Conservation (phyloP, 2,329 filamentous ascomycete genomes). For the Xylaria sp. region DNA sequence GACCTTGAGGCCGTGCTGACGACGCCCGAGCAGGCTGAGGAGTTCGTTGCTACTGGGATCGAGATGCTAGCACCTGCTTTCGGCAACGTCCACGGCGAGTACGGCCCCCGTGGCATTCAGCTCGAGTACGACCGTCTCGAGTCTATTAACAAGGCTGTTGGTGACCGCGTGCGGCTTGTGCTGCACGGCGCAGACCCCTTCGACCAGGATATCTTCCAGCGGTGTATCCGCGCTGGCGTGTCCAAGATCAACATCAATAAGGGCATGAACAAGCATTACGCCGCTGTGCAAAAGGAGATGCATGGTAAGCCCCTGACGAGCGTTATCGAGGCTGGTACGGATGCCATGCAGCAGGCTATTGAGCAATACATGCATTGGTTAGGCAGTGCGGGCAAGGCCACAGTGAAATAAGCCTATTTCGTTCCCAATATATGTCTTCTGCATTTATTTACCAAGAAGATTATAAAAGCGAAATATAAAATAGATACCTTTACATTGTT, state of each 20-base stretch:
- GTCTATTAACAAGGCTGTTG: slow-evolving; percentile 54
- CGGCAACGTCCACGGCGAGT: slow-evolving; percentile 75
- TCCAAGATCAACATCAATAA: slow-evolving; percentile 64
- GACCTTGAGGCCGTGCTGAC: slow-evolving; percentile 61
- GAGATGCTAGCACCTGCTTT: slow-evolving; percentile 75
- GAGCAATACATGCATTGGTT: slow-evolving; percentile 59
- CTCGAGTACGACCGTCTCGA: slow-evolving; percentile 51
- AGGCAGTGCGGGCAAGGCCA: slow-evolving; percentile 58
- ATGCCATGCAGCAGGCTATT: slow-evolving; percentile 59
- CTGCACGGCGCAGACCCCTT: slow-evolving; percentile 62
- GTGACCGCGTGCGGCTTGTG: slow-evolving; percentile 58
- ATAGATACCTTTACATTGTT: not conserved
- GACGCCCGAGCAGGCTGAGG: slow-evolving; percentile 70
- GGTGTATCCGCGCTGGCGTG: slow-evolving; percentile 58
- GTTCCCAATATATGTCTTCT: not conserved
- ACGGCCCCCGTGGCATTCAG: slow-evolving; percentile 60
- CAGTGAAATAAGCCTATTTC: slow-evolving; percentile 13
- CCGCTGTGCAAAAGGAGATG: slow-evolving; percentile 57
- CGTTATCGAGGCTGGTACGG: slow-evolving; percentile 59
- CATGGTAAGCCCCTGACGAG: slow-evolving; percentile 57
- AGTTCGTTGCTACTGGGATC: slow-evolving; percentile 73
- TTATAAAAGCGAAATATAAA: not conserved
- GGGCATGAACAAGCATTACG: slow-evolving; percentile 61
- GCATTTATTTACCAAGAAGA: not conserved
- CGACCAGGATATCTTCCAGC: slow-evolving; percentile 55